A percentile compares a stretch with the other conserved stretches of the same genome.
Conservation (phyloP, 495 filamentous ascomycete genomes). For the Aspergillus nanangensis region DNA sequence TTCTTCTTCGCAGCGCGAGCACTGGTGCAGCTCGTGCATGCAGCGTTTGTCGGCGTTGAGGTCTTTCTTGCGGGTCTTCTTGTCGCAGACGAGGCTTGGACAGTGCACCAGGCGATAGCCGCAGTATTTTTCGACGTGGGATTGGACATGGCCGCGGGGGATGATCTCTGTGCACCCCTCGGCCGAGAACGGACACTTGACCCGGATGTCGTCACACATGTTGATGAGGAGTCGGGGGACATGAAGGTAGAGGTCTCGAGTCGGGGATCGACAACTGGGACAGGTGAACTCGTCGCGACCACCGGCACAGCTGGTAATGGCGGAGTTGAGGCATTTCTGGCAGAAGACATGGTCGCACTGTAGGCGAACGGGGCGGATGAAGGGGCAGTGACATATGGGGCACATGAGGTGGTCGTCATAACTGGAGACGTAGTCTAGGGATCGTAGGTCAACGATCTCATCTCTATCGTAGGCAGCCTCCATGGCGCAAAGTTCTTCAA, state of each 20-base stretch:
- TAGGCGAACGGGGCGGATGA: conserved; percentile 66
- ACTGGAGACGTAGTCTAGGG: conserved; percentile 62
- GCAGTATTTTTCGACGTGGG: conserved; percentile 75
- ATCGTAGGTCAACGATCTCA: conserved; percentile 56
- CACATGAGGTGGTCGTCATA: conserved; percentile 80
- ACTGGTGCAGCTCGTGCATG: conserved; percentile 50
- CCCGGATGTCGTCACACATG: conserved; percentile 72
- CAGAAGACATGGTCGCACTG: conserved; percentile 78
- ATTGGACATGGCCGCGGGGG: conserved; percentile 62
- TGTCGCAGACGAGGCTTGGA: conserved; percentile 42
- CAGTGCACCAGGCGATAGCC: conserved; percentile 62
- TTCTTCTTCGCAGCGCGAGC: conserved; percentile 47
- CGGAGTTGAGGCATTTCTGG: conserved; percentile 59
- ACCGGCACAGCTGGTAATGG: conserved; percentile 42
- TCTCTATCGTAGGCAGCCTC: conserved; percentile 25
- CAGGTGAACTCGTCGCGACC: conserved; percentile 40
- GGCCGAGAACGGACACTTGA: conserved; percentile 61
- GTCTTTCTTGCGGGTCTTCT: conserved; percentile 48
- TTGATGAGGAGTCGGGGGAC: conserved; percentile 53
- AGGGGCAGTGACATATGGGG: conserved; percentile 74
- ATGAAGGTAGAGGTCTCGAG: conserved; percentile 29
- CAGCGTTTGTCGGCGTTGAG: conserved; percentile 40
- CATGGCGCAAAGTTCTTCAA: conserved; percentile 32
- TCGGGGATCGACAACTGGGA: conserved; percentile 42
- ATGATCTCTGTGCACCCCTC: conserved; percentile 62